Evolutionary conservation across 306 rosid species (phyloP).

Genomic region (Psophocarpus tetragonolobus): DNA sequence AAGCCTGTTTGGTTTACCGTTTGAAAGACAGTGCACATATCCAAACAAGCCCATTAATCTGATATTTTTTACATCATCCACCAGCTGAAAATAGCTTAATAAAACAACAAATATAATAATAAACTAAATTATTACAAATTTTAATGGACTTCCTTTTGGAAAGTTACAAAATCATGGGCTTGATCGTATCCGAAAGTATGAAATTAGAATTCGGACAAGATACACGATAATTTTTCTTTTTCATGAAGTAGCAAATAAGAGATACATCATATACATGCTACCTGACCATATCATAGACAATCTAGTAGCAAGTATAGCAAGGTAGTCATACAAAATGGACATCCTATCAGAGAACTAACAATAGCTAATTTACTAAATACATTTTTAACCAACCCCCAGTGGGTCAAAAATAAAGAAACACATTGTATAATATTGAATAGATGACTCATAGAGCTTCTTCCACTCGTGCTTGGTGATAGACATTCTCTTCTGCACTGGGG

Average conservation of each 20-base stretch:
- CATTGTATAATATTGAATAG: neutral
- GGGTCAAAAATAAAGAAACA: neutral
- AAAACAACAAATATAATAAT: neutral
- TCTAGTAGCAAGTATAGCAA: neutral
- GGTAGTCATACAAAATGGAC: neutral
- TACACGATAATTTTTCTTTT: neutral
- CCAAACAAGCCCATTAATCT: too few relatives aligned
- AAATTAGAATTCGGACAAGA: neutral
- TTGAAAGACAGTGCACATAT: too few relatives aligned
- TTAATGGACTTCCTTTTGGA: neutral
- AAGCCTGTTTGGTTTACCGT: too few relatives aligned
- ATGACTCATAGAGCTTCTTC: constrained; percentile 44
- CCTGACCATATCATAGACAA: constrained; percentile 1
- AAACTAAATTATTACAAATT: neutral
- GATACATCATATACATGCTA: constrained; percentile 16
- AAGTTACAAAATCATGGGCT: neutral
- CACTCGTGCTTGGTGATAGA: constrained; percentile 52
- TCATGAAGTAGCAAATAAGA: neutral
- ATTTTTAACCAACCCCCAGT: constrained; percentile 9
- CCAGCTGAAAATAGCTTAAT: neutral
- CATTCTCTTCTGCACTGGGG: constrained; percentile 60
- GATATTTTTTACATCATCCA: neutral
- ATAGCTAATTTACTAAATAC: constrained; percentile 3
- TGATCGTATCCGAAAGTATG: neutral
- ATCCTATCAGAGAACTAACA: constrained; percentile 12